Percentiles rank a stretch among this genome's conserved stretches.
Conservation (phyloP, 2,329 filamentous ascomycete species). For the Xylariaceae sp. region DNA sequence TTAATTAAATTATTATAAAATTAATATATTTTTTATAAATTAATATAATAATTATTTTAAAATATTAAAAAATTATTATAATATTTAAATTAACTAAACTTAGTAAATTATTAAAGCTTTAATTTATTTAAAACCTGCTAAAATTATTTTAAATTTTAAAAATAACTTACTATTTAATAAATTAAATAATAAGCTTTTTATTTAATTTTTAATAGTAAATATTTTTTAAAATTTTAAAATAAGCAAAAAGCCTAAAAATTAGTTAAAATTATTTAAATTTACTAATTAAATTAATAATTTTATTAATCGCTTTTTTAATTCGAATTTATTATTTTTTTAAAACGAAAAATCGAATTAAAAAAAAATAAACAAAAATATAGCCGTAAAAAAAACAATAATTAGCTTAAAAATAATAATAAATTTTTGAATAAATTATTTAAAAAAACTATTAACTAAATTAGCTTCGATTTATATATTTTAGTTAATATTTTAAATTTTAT, state of each 20-base stretch:
- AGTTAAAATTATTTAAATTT: neutral
- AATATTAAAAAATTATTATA: neutral
- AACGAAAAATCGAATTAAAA: neutral
- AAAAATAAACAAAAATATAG: too few relatives aligned
- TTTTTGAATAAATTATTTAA: too few relatives aligned
- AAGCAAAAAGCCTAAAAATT: neutral
- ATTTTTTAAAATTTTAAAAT: neutral
- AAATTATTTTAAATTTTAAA: neutral
- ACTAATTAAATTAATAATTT: neutral
- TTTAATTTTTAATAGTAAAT: neutral
- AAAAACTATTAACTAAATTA: neutral
- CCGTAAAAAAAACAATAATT: too few relatives aligned
- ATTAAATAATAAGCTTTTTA: too few relatives aligned
- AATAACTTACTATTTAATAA: neutral
- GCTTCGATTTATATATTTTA: neutral
- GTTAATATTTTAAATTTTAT: neutral
- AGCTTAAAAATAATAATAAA: too few relatives aligned
- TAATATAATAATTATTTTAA: neutral
- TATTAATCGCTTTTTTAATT: too few relatives aligned
- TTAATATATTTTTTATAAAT: neutral
- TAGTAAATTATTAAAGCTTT: neutral
- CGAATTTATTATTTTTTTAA: neutral
- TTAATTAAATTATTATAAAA: neutral
- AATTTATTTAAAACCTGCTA: neutral
- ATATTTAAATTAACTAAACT: neutral